Evolutionary conservation across 306 rosid species (phyloP).

Genomic region (Myrica gale): DNA sequence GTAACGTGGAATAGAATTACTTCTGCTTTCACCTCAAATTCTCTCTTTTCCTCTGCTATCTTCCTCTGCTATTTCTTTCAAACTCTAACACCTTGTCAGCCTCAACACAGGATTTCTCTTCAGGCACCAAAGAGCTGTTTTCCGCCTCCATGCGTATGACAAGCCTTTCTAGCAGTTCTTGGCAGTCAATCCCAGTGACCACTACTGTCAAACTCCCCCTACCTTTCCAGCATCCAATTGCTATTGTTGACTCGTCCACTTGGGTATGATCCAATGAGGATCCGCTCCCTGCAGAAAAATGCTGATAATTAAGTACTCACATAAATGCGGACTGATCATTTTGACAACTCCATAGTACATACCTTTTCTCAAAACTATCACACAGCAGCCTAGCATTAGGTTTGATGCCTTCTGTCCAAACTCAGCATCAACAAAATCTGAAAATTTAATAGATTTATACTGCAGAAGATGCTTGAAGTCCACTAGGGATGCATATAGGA

Average conservation of each 20-base stretch:
- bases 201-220: conserved; percentile 74
- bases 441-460: conserved; percentile 68
- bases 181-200: conserved; percentile 85
- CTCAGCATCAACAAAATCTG: conserved; percentile 73
- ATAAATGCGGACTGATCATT: background rate
- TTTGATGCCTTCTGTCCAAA: conserved; percentile 66
- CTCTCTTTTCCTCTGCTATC: no score
- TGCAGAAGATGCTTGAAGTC: conserved; percentile 84
- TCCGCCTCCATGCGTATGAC: conserved; percentile 45
- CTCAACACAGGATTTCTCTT: conserved; percentile 26
- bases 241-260: conserved; percentile 79
- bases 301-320: background rate
- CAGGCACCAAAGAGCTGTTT: conserved; percentile 32
- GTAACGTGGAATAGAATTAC: no score
- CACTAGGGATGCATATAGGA: conserved; percentile 57
- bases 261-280: conserved; percentile 34
- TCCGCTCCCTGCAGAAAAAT: conserved; percentile 42
- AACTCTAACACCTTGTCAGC: no score
- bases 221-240: conserved; percentile 99
- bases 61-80: no score
- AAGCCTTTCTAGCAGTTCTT: conserved; percentile 84
- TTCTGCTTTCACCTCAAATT: no score
- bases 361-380: conserved; percentile 72
- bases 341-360: conserved; percentile 19
- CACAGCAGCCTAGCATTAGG: conserved; percentile 84